Percentiles rank a stretch among this genome's conserved stretches.
Evolutionary conservation across 2,329 filamentous ascomycete species (phyloP).

Genomic region (Boeremia exigua): DNA sequence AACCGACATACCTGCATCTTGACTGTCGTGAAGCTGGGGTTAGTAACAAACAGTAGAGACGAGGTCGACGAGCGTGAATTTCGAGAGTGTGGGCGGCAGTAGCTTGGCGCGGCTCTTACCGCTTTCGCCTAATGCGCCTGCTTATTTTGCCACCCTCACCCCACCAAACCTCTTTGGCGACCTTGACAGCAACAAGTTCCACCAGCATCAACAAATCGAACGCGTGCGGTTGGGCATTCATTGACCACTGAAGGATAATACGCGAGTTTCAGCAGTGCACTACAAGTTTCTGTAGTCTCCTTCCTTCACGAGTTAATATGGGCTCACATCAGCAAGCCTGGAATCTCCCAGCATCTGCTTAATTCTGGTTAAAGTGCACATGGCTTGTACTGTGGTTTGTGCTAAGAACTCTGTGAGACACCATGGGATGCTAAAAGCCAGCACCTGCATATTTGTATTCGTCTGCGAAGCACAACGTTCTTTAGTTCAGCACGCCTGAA

Average conservation of each 20-base stretch:
- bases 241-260: background rate
- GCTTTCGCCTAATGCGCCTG: background rate
- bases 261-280: too few species aligned
- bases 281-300: too few species aligned
- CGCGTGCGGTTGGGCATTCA: background rate
- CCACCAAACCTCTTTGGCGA: background rate
- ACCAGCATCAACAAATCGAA: background rate
- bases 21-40: conserved; percentile 10
- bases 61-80: conserved; percentile 3
- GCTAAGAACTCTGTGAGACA: too few species aligned
- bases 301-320: too few species aligned
- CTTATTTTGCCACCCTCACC: background rate
- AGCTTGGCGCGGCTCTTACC: conserved; percentile 3
- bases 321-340: too few species aligned
- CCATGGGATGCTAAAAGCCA: too few species aligned
- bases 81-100: background rate
- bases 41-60: conserved; percentile 1
- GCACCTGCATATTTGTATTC: too few species aligned
- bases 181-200: background rate
- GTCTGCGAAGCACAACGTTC: background rate
- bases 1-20: conserved; percentile 1
- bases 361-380: too few species aligned
- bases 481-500: background rate
- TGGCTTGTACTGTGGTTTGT: too few species aligned
- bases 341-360: too few species aligned